A percentile compares a stretch with the other conserved stretches of the same genome.
Evolutionary conservation across 257 asterid species (phyloP).

Genomic region (Leonotis leonurus): DNA sequence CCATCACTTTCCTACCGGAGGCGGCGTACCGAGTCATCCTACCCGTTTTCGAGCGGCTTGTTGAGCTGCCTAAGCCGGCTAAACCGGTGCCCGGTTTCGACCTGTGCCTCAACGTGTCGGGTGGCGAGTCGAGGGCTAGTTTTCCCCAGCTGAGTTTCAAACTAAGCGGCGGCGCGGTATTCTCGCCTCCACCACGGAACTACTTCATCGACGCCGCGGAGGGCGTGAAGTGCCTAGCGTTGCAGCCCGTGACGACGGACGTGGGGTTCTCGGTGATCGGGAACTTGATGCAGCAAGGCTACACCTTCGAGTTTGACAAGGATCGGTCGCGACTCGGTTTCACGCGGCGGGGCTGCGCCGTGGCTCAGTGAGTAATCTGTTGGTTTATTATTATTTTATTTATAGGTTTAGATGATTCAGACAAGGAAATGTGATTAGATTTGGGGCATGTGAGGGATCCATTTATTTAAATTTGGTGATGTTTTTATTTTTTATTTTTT

Average conservation of each 20-base stretch:
- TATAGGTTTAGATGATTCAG: background rate
- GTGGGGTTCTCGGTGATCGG: slow-evolving; percentile 63
- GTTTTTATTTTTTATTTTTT: slow-evolving; percentile 12
- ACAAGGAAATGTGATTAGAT: background rate
- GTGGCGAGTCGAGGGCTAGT: slow-evolving; percentile 19
- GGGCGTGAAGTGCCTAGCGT: slow-evolving; percentile 57
- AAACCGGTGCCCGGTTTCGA: slow-evolving; percentile 43
- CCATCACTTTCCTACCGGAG: slow-evolving; percentile 48
- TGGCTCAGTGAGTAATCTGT: slow-evolving; percentile 27
- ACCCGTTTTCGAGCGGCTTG: slow-evolving; percentile 37
- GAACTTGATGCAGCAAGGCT: slow-evolving; percentile 84
- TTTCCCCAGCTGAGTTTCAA: slow-evolving; percentile 62
- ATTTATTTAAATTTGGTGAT: slow-evolving; percentile 1
- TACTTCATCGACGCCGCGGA: slow-evolving; percentile 63
- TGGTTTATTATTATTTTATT: background rate
- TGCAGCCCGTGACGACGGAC: slow-evolving; percentile 46
- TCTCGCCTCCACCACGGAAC: slow-evolving; percentile 57
- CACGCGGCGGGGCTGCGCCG: slow-evolving; percentile 47
- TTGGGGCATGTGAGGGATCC: background rate
- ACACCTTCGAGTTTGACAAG: slow-evolving; percentile 52
- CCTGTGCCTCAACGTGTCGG: slow-evolving; percentile 55
- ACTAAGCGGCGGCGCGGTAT: slow-evolving; percentile 50
- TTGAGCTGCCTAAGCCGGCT: slow-evolving; percentile 34
- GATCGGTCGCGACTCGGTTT: slow-evolving; percentile 56
- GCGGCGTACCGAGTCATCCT: slow-evolving; percentile 53